Conservation (phyloP, 2,329 filamentous ascomycete genomes). For the Alternaria novae-zelandiae region DNA sequence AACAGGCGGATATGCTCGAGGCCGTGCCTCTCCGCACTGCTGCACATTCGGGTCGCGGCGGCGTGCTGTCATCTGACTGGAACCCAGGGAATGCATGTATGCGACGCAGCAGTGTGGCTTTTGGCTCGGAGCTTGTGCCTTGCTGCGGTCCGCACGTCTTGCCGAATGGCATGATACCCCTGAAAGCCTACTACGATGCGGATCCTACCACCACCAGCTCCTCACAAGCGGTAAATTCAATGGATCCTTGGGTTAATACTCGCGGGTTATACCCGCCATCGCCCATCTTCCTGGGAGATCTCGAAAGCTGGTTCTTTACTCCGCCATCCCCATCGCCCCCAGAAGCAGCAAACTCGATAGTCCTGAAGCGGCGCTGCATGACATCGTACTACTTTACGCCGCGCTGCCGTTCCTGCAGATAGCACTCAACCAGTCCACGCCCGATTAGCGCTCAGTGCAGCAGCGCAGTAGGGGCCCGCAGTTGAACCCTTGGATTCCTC, state of each 20-base stretch:
- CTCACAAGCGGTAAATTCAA: conserved; percentile 17
- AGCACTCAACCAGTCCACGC: conserved; percentile 12
- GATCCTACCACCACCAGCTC: conserved; percentile 13
- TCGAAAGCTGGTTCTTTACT: not conserved
- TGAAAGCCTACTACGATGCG: conserved; percentile 13
- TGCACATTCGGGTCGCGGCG: not conserved
- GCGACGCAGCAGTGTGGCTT: conserved; percentile 10
- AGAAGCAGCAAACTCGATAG: not conserved
- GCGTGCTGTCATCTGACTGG: not conserved
- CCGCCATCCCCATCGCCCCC: not conserved
- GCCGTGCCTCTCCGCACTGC: not conserved
- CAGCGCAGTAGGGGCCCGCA: conserved; percentile 17
- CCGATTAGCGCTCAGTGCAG: conserved; percentile 18
- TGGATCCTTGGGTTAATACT: conserved; percentile 15
- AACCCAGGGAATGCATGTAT: conserved; percentile 16
- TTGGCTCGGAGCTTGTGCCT: conserved; percentile 6
- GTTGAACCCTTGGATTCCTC: conserved; percentile 19
- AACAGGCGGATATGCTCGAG: not conserved
- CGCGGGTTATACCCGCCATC: conserved; percentile 5
- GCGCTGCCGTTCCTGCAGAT: conserved; percentile 15
- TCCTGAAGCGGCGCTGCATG: conserved; percentile 4
- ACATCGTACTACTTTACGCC: conserved; percentile 6
- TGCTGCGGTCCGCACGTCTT: conserved; percentile 6
- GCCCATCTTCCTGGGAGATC: conserved; percentile 1
- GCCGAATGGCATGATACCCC: conserved; percentile 14